Percentiles rank a stretch among this genome's conserved stretches.
Conservation (phyloP, 2,329 filamentous ascomycete genomes). For the Aspergillus aculeatinus region DNA sequence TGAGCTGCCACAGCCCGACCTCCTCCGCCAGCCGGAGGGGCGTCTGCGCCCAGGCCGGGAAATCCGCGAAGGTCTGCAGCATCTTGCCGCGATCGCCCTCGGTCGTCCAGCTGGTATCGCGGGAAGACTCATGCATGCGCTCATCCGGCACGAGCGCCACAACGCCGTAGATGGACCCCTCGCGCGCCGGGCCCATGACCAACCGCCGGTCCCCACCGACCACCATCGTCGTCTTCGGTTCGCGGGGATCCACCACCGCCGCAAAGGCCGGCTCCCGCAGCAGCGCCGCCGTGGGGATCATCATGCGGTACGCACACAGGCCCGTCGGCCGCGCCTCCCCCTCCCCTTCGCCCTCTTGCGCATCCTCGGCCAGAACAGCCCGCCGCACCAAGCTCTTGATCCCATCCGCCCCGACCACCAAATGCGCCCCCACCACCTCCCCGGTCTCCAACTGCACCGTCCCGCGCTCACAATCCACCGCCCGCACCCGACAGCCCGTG, state of each 20-base stretch:
- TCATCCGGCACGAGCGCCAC: slow-evolving; percentile 47
- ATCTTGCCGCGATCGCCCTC: slow-evolving; percentile 8
- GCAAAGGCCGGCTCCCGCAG: slow-evolving; percentile 19
- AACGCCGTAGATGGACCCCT: slow-evolving; percentile 45
- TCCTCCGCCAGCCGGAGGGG: not conserved
- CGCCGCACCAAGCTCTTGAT: slow-evolving; percentile 17
- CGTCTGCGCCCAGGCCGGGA: slow-evolving; percentile 8
- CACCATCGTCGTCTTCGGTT: slow-evolving; percentile 49
- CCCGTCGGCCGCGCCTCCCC: slow-evolving; percentile 1
- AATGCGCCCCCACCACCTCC: slow-evolving; percentile 20
- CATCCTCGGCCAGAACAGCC: not conserved
- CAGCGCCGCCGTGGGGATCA: not conserved
- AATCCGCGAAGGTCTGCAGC: slow-evolving; percentile 13
- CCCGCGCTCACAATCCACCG: not conserved
- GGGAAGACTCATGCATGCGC: slow-evolving; percentile 1
- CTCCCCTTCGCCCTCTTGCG: too few species aligned
- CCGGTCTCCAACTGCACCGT: slow-evolving; percentile 15
- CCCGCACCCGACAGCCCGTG: not conserved
- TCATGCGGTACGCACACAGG: not conserved
- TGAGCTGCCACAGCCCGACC: slow-evolving; percentile 22
- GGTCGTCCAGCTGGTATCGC: slow-evolving; percentile 6
- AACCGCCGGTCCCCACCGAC: slow-evolving; percentile 44
- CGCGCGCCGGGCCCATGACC: slow-evolving; percentile 49
- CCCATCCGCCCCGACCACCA: slow-evolving; percentile 33
- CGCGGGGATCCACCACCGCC: slow-evolving; percentile 37